A percentile compares a stretch with the other conserved stretches of the same genome.
Conservation (phyloP, 2,329 filamentous ascomycete genomes). For the Beauveria bassiana region DNA sequence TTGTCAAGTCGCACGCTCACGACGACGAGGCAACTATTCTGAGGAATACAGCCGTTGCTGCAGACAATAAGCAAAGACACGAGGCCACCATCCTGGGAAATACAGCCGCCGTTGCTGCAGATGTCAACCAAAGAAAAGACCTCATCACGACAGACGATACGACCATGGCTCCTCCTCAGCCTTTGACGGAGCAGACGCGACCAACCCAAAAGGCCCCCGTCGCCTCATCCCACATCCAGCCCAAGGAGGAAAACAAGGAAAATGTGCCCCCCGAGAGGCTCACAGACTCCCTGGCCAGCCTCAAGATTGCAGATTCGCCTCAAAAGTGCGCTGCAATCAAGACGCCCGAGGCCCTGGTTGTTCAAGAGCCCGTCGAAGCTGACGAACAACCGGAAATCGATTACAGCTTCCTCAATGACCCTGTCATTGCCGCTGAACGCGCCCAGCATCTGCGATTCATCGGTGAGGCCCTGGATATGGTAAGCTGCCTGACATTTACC, state of each 20-base stretch:
- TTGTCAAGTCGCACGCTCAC: conserved; percentile 1
- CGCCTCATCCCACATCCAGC: background rate
- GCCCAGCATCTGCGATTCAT: conserved; percentile 54
- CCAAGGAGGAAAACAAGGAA: conserved; percentile 8
- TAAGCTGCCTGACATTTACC: conserved; percentile 30
- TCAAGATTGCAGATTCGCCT: background rate
- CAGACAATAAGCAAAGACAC: background rate
- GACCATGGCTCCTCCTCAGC: conserved; percentile 4
- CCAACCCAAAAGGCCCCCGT: conserved; percentile 29
- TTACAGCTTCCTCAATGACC: conserved; percentile 17
- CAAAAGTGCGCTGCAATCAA: background rate
- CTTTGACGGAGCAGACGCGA: conserved; percentile 25
- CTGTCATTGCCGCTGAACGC: conserved; percentile 24
- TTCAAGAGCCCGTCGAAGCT: background rate
- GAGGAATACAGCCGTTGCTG: background rate
- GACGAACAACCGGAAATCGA: background rate
- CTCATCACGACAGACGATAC: background rate
- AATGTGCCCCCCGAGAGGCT: conserved; percentile 7
- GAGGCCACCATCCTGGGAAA: background rate
- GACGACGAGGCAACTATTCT: background rate
- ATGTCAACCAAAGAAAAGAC: background rate
- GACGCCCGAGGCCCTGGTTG: background rate
- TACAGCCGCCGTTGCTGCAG: background rate
- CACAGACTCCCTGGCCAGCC: background rate
- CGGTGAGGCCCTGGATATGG: conserved; percentile 80